Evolutionary conservation across 805 yeast species (phyloP), one percentile per base, ranked within the genome.

Genomic region (Spathaspora sp.): DNA sequence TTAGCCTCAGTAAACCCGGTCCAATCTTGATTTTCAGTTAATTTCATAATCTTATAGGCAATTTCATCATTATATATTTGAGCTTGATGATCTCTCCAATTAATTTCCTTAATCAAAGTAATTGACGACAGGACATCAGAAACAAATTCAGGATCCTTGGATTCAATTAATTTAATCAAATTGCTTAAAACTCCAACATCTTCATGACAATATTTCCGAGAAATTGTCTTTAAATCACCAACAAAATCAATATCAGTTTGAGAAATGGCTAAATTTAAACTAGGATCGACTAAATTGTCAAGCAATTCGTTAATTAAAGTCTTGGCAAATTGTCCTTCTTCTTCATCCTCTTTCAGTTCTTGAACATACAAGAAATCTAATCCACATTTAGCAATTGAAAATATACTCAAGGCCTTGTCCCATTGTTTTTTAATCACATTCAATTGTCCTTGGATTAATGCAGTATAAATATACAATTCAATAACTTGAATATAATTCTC

Each of bases 41-140:
- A 65, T 7, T 72, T 69, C 68, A 77, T 73, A 42, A 87, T 71
- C 43, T 77, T 70, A 61, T 78, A 79, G 0, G 96, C 88, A 44
- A 90, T 75, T 54, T 89, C 90, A 48, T 89, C 86, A 57, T 89
- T 89, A 54, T 76, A 72, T 20, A 92, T 72, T 5, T 62, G 62
- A 0, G 97, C 96, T 9, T 75, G 69, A 59, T 79, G 80, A 47
- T 69, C 66, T 54, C 79, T 69, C 86, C 86, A 81, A n/a, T 66
- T 54, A 38, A 81, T 67, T 11, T 73, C 61, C 28, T 67, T 60
- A 47, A 66, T 59, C 46, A 72, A 57, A 28, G 63, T 55, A 3
- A 61, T 64, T 26, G 65, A 59, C 14, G 64, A 52, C 7, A 66
- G 49, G 32, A 65, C 58, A 47, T 61, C 68, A 18, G 73, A 62